phyloP scores from a whole-genome alignment of 257 asterid species.

The Vinca minor region DNA sequence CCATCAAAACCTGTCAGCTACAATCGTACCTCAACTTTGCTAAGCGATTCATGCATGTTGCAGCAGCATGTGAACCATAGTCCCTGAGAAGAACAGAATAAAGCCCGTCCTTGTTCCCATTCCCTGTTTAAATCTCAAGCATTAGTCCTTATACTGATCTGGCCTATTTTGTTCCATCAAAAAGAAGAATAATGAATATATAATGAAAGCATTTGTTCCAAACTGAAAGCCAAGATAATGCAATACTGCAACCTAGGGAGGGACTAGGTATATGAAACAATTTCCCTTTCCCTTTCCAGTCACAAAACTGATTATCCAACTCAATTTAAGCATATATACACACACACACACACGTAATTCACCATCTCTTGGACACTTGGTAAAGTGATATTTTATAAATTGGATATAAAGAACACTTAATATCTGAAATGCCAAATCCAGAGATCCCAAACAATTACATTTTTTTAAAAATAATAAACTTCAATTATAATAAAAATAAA shows the following conservation, averaged over 20 bases:
- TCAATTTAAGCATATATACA: background rate
- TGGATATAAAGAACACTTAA: background rate
- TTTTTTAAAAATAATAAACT: too few relatives aligned
- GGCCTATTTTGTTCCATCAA: background rate
- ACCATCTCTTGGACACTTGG: background rate
- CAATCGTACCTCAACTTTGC: slow-evolving; percentile 76
- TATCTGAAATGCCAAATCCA: background rate
- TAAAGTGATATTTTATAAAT: background rate
- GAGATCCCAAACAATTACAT: background rate
- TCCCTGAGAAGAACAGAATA: slow-evolving; percentile 93
- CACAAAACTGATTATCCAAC: background rate
- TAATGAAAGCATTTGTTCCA: background rate
- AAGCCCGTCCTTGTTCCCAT: slow-evolving; percentile 92
- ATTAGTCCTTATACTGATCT: background rate
- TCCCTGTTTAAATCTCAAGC: slow-evolving; percentile 48
- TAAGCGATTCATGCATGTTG: slow-evolving; percentile 92
- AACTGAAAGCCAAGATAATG: background rate
- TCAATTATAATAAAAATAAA: too few relatives aligned
- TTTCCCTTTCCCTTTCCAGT: background rate
- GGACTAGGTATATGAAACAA: background rate
- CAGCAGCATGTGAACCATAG: slow-evolving; percentile 78
- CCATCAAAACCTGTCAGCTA: slow-evolving; percentile 8
- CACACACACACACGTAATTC: too few relatives aligned
- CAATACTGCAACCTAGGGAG: background rate
- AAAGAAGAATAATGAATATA: background rate